These are phyloP conservation scores for Skeletonema menzelii DNA, from an alignment of 108 stramenopile species.

Conservation along the genomic window DNA sequence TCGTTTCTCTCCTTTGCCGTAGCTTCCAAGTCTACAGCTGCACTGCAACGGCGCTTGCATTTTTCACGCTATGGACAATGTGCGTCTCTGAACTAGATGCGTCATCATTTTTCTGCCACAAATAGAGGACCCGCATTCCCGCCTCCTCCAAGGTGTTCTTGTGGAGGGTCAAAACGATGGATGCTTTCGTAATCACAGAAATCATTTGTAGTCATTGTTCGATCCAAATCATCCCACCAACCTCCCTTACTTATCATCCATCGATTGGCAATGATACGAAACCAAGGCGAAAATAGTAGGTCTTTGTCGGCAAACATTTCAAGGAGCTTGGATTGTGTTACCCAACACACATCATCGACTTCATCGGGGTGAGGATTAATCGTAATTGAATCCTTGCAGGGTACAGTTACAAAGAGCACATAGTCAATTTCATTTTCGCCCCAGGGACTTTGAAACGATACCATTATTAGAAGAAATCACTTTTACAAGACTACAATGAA, in stretches of 20 bases:
- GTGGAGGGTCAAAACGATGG: constrained; percentile 85
- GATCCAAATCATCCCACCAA: constrained; percentile 86
- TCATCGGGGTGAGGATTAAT: constrained; percentile 93
- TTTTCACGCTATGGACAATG: too few species aligned
- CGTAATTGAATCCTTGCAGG: constrained; percentile 61
- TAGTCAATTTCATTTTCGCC: constrained; percentile 99
- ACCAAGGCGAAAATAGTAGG: constrained; percentile 90
- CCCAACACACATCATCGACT: constrained; percentile 84
- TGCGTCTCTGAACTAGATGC: too few species aligned
- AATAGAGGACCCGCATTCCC: constrained; percentile 81
- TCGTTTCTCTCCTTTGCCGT: too few species aligned
- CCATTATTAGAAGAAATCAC: background rate
- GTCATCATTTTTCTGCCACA: constrained; percentile 2
- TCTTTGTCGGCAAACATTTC: constrained; percentile 71
- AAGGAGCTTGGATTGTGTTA: constrained; percentile 55
- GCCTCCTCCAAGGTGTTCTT: constrained; percentile 82
- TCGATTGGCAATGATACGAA: constrained; percentile 81
- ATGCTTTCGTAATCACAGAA: constrained; percentile 72
- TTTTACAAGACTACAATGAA: too few species aligned
- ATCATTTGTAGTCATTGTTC: constrained; percentile 77
- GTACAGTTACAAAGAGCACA: constrained; percentile 83
- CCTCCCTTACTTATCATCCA: constrained; percentile 62
- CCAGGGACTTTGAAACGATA: constrained; percentile 94
- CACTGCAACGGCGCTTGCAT: too few species aligned
- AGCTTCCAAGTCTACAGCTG: too few species aligned